Percentiles rank a stretch among this genome's conserved stretches.
phyloP scores from a whole-genome alignment of 805 yeast species.

The Kodamaea leandrae region DNA sequence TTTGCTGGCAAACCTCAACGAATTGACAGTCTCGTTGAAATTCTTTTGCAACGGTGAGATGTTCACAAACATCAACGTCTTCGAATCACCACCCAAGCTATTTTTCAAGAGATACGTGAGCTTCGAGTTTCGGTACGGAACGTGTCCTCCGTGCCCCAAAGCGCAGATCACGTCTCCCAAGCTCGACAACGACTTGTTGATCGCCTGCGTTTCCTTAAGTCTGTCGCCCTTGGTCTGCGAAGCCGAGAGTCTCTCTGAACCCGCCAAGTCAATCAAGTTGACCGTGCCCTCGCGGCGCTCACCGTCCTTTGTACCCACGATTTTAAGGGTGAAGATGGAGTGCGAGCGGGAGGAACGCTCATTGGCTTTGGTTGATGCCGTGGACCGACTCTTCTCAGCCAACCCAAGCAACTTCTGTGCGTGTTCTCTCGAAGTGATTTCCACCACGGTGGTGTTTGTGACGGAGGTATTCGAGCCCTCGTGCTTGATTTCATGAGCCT shows the following conservation, averaged over 20 bases:
- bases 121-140: slow-evolving; percentile 70
- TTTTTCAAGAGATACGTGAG: slow-evolving; percentile 81
- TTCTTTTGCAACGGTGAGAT: slow-evolving; percentile 65
- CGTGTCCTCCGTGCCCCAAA: slow-evolving; percentile 49
- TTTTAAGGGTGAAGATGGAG: slow-evolving; percentile 65
- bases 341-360: slow-evolving; percentile 91
- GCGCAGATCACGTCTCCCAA: slow-evolving; percentile 87
- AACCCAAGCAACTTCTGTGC: slow-evolving; percentile 49
- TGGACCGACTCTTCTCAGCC: slow-evolving; percentile 64
- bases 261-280: slow-evolving; percentile 88
- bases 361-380: slow-evolving; percentile 80
- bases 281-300: slow-evolving; percentile 55
- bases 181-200: slow-evolving; percentile 82
- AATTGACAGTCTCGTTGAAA: slow-evolving; percentile 75
- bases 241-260: slow-evolving; percentile 78
- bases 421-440: slow-evolving; percentile 45
- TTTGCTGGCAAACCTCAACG: slow-evolving; percentile 85
- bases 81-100: slow-evolving; percentile 81
- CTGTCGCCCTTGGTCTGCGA: slow-evolving; percentile 81
- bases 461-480: slow-evolving; percentile 57
- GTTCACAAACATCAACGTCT: slow-evolving; percentile 91
- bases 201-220: slow-evolving; percentile 81
- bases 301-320: slow-evolving; percentile 51
- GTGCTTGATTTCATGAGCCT: slow-evolving; percentile 70
- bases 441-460: slow-evolving; percentile 53